Evolutionary conservation across 331 rosid species (phyloP).

Genomic region (Prunus yedoensis): DNA sequence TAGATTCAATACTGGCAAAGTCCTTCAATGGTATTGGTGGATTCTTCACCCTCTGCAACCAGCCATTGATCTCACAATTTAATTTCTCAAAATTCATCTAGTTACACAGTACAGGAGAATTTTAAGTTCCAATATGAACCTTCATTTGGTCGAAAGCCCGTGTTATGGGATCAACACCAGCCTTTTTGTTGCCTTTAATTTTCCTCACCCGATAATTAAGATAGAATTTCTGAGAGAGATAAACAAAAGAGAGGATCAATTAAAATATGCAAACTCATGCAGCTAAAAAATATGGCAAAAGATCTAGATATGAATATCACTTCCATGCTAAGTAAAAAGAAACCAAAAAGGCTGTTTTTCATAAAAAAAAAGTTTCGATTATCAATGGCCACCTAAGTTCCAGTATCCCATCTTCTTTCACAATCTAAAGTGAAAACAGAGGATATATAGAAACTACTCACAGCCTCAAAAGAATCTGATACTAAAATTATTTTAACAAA

Average conservation of each 20-base stretch:
- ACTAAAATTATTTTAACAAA: not conserved
- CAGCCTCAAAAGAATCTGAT: not conserved
- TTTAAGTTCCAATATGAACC: conserved; percentile 44
- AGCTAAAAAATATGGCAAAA: not conserved
- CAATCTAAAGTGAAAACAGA: not conserved
- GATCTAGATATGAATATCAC: not conserved
- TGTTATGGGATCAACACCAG: conserved; percentile 90
- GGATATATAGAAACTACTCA: not conserved
- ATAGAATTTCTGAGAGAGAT: conserved; percentile 61
- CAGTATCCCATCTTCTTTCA: not conserved
- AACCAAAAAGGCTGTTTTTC: not conserved
- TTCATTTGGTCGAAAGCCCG: conserved; percentile 90
- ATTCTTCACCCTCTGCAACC: conserved; percentile 91
- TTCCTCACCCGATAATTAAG: conserved; percentile 40
- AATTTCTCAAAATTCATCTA: conserved; percentile 16
- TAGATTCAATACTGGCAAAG: conserved; percentile 89
- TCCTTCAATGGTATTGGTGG: conserved; percentile 88
- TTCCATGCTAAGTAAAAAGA: not conserved
- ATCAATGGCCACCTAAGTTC: not conserved
- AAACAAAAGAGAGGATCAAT: conserved; percentile 10
- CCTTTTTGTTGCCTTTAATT: conserved; percentile 54
- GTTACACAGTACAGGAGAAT: conserved; percentile 12
- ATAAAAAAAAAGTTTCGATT: not conserved
- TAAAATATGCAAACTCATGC: not conserved
- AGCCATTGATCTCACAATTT: conserved; percentile 33